These are phyloP conservation scores for Gnomoniopsis sp. DNA, from an alignment of 2,329 filamentous ascomycete genomes.

Conservation along the genomic window DNA sequence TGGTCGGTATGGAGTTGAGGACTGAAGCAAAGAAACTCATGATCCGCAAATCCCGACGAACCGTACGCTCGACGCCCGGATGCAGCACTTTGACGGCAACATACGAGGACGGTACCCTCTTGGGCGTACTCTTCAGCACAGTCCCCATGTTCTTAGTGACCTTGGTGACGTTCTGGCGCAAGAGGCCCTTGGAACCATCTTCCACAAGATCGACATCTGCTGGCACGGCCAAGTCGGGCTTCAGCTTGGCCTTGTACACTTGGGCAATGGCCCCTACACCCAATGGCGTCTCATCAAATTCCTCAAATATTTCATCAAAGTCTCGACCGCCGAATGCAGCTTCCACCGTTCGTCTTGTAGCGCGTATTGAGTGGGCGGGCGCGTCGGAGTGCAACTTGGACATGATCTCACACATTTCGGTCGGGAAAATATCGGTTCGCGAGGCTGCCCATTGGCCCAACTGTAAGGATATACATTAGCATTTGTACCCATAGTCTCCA, in stretches of 20 bases:
- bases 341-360: conserved; percentile 75
- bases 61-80: conserved; percentile 82
- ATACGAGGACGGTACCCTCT: conserved; percentile 82
- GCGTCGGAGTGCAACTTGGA: conserved; percentile 92
- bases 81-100: conserved; percentile 97
- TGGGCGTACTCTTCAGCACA: conserved; percentile 80
- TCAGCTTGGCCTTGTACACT: conserved; percentile 93
- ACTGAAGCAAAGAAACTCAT: conserved; percentile 87
- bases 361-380: conserved; percentile 79
- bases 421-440: conserved; percentile 92
- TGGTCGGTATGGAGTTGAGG: conserved; percentile 85
- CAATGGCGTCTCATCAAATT: conserved; percentile 85
- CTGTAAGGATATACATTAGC: conserved; percentile 35
- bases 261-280: conserved; percentile 96
- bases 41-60: conserved; percentile 86
- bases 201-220: conserved; percentile 55
- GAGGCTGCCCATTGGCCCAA: conserved; percentile 98
- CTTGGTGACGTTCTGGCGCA: conserved; percentile 68
- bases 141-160: conserved; percentile 80
- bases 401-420: conserved; percentile 88
- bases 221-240: conserved; percentile 67
- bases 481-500: background rate
- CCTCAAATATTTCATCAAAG: conserved; percentile 93
- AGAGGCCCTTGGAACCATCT: conserved; percentile 25
- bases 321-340: conserved; percentile 74